phyloP scores from a whole-genome alignment of 257 asterid species.

The Avicennia marina region DNA sequence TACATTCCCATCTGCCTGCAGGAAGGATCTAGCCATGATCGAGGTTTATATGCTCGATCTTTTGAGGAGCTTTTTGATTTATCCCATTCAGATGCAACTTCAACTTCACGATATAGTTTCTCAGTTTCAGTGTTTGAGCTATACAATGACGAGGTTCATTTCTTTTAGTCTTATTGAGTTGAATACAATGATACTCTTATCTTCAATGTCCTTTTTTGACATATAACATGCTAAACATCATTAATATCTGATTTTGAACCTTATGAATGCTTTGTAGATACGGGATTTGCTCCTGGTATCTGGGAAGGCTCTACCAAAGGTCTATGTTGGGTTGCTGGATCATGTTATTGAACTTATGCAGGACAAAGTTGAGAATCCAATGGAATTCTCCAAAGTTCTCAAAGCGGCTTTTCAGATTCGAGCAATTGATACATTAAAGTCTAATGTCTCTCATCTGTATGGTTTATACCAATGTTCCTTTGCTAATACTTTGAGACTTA shows the following conservation, averaged over 20 bases:
- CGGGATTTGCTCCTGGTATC: conserved; percentile 75
- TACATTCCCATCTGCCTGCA: conserved; percentile 34
- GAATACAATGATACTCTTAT: conserved; percentile 10
- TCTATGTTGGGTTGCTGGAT: conserved; percentile 54
- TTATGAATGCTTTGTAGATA: conserved; percentile 51
- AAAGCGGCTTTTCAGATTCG: conserved; percentile 77
- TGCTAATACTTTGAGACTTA: conserved; percentile 13
- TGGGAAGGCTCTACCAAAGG: conserved; percentile 56
- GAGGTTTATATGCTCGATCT: conserved; percentile 91
- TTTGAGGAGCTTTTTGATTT: conserved; percentile 98
- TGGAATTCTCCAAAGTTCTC: conserved; percentile 76
- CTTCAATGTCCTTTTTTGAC: conserved; percentile 7
- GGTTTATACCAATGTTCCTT: conserved; percentile 30
- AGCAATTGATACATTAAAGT: conserved; percentile 63
- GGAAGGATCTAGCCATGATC: conserved; percentile 99
- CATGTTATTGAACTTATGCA: conserved; percentile 65
- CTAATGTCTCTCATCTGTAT: conserved; percentile 85
- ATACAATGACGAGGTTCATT: conserved; percentile 81
- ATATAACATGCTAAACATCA: conserved; percentile 15
- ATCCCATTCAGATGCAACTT: conserved; percentile 90
- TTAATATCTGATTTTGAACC: conserved; percentile 29
- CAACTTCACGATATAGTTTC: conserved; percentile 71
- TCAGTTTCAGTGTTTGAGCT: conserved; percentile 85
- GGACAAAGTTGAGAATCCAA: conserved; percentile 82
- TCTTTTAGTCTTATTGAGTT: conserved; percentile 8